Conservation (phyloP, 1,139 yeast species). For the Sugiyamaella xylanicola region DNA sequence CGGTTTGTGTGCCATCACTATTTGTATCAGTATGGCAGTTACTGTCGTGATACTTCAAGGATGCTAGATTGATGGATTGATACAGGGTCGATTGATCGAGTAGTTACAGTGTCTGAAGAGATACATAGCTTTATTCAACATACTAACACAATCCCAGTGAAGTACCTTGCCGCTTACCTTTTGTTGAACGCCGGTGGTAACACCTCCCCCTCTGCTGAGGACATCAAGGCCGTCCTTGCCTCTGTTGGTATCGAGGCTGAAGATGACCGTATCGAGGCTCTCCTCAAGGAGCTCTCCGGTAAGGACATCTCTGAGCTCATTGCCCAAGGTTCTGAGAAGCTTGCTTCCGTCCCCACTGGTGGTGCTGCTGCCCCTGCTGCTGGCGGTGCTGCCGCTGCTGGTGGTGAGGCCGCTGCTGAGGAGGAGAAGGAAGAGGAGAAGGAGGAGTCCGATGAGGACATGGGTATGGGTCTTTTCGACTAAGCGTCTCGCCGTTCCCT, state of each 20-base stretch:
- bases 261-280: conserved; percentile 80
- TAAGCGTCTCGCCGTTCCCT: conserved; percentile 31
- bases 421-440: conserved; percentile 65
- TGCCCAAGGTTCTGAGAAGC: conserved; percentile 93
- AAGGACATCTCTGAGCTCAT: conserved; percentile 89
- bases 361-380: conserved; percentile 85
- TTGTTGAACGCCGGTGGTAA: conserved; percentile 52
- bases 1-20: too few species aligned
- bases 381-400: conserved; percentile 68
- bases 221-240: conserved; percentile 84
- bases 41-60: too few species aligned
- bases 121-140: too few species aligned
- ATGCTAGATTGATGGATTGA: too few species aligned
- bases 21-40: too few species aligned
- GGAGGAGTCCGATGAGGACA: conserved; percentile 68
- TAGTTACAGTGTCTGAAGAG: too few species aligned
- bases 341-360: conserved; percentile 97
- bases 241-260: conserved; percentile 97
- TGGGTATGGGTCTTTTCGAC: conserved; percentile 48
- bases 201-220: conserved; percentile 85
- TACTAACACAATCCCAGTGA: conserved; percentile 36
- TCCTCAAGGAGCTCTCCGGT: conserved; percentile 91
- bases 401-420: conserved; percentile 73
- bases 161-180: conserved; percentile 54
- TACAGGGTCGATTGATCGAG: too few species aligned